Base-by-base conservation (phyloP, 2,329 filamentous ascomycete species). In the Fusarium avenaceum region DNA sequence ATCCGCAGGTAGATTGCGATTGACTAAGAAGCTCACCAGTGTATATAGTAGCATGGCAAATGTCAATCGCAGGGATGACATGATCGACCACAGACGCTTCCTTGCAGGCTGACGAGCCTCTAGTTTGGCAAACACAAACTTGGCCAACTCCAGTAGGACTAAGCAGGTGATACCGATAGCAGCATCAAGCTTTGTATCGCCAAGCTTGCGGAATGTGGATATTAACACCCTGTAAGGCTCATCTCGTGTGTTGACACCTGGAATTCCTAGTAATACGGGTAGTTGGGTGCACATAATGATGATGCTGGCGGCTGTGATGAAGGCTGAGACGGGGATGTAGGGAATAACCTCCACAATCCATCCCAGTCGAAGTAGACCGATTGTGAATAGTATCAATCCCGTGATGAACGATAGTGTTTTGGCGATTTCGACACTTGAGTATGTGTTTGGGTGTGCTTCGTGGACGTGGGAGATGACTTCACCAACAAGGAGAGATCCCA, bases 31-130 rank as follows among this genome's bases (percentile, higher is more conserved):
- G 76, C 90, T 91, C 74, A 94, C 87, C 65, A 94, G 78, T 4
- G 90, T 92, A 77, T 92, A 94, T 3, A 94, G 83, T 22, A 94
- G 76, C 74, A 94, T 92, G 55, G 92, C 88, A 72, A 94, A 92
- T 0, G 88, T 91, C 28, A 92, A 89, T 13, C 92, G 87, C 8
- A 94, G 81, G 0, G 92, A 94, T n/a, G 88, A 90, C 35, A 88
- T 76, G 77, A 92, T 93, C 74, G 92, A 92, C 85, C 89, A 93
- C 7, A 87, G 74, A 76, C 90, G 90, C 60, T 85, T 85, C 47
- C 81, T 83, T 7, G 81, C 75, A 0, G 92, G 91, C 55, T 89
- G 83, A 61, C 85, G 86, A 74, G 82, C 84, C 19, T 89, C 90
- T 76, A 89, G 84, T 54, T 78, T 83, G 49, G 82, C 85, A 80